Evolutionary conservation across 495 filamentous ascomycete genomes (phyloP), one percentile per base, ranked within the genome.

Genomic region (Bathelium albidoporum): DNA sequence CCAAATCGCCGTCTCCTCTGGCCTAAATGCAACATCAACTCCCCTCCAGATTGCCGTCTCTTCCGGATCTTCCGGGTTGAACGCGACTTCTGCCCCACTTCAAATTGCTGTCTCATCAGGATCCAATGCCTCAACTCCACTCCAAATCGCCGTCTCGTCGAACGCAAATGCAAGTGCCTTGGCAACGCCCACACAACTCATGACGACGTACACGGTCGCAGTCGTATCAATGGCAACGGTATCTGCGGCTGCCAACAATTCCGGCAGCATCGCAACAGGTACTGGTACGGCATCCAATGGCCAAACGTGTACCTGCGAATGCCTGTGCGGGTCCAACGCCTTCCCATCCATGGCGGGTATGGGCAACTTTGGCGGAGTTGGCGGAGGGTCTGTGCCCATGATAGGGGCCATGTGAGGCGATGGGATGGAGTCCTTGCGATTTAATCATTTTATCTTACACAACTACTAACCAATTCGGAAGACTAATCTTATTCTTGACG

Each of bases 271-370:
- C 10, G 49, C 49, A 55, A 55, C 58, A 16, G 71, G 71, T 2
- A 64, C 64, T 41, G 71, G 71, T 18, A 31, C 39, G 4, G 32
- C 52, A 26, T 66, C 61, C 58, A 41, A 65, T 14, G 71, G 71
- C 5, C 22, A 63, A 16, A 66, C 67, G 3, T 73, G 71, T 59
- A 58, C 53, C 18, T 73, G 71, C 66, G 36, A 61, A 10, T 73
- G 71, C 58, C 61, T 73, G 55, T 73, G 71, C 59, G 71, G 69
- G 39, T 53, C 62, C 39, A 71, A 68, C 64, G 59, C 61, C 2
- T 71, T 73, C 66, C 71, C 71, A 5, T 45, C 59, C 5, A 52
- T 22, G 3, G 69, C 67, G 2, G 71, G 65, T 2, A 26, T 60
- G 24, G 64, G 63, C 41, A 43, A 55, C 53, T 73, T 73, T 41